Evolutionary conservation across 345 rosid species (phyloP).

Genomic region (Excoecaria cochinchinensis): DNA sequence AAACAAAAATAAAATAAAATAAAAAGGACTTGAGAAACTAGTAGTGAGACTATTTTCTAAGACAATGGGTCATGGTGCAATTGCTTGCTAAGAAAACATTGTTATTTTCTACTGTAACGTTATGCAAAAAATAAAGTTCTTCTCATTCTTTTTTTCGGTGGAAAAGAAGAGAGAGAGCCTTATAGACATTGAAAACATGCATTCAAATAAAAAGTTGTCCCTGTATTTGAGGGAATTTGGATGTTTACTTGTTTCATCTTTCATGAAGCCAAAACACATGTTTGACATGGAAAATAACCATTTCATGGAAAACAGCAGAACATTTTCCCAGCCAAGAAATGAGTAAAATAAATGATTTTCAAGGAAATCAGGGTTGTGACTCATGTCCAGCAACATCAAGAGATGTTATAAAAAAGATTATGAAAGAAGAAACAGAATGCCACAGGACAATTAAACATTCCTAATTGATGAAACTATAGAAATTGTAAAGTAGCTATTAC

Average conservation of each 20-base stretch:
- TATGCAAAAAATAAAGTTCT: neutral
- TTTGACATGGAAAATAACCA: neutral
- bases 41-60: neutral
- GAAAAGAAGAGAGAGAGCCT: neutral
- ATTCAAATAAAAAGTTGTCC: neutral
- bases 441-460: too few species aligned
- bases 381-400: neutral
- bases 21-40: neutral
- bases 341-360: neutral
- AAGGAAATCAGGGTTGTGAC: neutral
- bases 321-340: neutral
- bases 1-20: too few species aligned
- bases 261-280: neutral
- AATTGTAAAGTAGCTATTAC: neutral
- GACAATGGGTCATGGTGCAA: neutral
- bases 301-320: neutral
- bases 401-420: neutral
- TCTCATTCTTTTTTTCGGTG: neutral
- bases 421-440: neutral
- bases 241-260: neutral
- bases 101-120: neutral
- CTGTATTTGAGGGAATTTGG: neutral
- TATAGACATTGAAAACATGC: neutral
- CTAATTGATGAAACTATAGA: neutral
- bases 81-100: neutral